These are phyloP conservation scores for Dichomitus squalens DNA, from an alignment of 1,284 basidiomycete genomes.

Conservation along the genomic window DNA sequence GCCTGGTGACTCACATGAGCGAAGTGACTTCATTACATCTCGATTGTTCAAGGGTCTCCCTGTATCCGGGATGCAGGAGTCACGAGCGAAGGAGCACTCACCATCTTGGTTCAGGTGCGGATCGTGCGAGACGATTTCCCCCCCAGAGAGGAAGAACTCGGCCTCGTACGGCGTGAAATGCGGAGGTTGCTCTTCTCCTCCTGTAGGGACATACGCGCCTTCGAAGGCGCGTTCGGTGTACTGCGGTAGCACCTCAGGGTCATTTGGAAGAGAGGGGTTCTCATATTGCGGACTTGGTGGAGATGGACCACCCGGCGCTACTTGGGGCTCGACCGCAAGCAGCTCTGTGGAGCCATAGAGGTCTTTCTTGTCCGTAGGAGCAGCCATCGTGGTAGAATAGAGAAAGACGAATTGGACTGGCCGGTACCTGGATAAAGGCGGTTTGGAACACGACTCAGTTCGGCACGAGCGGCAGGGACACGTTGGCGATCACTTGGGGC, in stretches of 20 bases:
- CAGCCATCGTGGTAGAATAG: background rate
- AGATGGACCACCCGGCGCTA: background rate
- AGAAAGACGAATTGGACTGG: background rate
- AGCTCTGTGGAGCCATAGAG: background rate
- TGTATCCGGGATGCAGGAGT: background rate
- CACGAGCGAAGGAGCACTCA: slow-evolving; percentile 26
- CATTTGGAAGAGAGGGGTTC: background rate
- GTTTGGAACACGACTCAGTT: background rate
- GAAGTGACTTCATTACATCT: background rate
- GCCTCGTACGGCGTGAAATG: slow-evolving; percentile 65
- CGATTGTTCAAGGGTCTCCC: background rate
- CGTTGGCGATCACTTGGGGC: no score
- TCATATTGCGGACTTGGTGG: slow-evolving; percentile 11
- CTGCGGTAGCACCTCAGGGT: slow-evolving; percentile 10
- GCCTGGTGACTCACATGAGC: slow-evolving; percentile 45
- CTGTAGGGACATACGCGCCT: slow-evolving; percentile 28
- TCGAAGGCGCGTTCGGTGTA: slow-evolving; percentile 24
- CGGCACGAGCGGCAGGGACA: no score
- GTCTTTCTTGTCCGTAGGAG: slow-evolving; percentile 11
- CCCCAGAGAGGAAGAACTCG: slow-evolving; percentile 54
- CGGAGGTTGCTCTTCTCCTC: slow-evolving; percentile 54
- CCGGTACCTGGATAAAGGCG: no score
- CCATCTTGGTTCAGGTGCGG: slow-evolving; percentile 73
- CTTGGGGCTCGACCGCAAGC: slow-evolving; percentile 1
- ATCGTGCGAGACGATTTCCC: slow-evolving; percentile 69